A percentile compares a stretch with the other conserved stretches of the same genome.
Conservation (phyloP, 371 early-diverging fungal species). For the Mortierella sp. region DNA sequence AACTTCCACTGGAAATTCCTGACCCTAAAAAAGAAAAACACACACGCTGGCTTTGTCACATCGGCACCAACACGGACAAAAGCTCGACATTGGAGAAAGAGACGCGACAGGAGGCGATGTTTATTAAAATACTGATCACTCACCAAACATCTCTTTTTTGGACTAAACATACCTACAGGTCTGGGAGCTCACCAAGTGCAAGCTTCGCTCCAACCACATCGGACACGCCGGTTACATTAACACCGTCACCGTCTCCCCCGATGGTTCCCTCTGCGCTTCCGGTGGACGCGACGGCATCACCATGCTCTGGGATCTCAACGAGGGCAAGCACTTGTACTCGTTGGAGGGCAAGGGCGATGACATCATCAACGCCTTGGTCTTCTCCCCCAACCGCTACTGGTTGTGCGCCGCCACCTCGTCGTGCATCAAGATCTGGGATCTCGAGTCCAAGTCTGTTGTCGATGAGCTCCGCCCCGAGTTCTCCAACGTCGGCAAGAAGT, state of each 20-base stretch:
- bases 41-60: not conserved
- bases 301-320: slow-evolving; percentile 99
- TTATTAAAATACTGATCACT: not conserved
- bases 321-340: slow-evolving; percentile 99
- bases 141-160: not conserved
- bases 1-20: slow-evolving; percentile 60
- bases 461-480: slow-evolving; percentile 96
- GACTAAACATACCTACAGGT: slow-evolving; percentile 67
- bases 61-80: not conserved
- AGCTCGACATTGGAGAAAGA: not conserved
- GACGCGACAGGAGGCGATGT: not conserved
- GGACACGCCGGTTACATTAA: slow-evolving; percentile 98
- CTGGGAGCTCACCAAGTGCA: slow-evolving; percentile 98
- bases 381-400: slow-evolving; percentile 99
- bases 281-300: slow-evolving; percentile 99
- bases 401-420: slow-evolving; percentile 97
- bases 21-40: slow-evolving; percentile 28
- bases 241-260: slow-evolving; percentile 99
- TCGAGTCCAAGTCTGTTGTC: slow-evolving; percentile 97
- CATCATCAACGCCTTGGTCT: slow-evolving; percentile 96
- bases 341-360: slow-evolving; percentile 92
- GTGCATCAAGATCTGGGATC: slow-evolving; percentile 99
- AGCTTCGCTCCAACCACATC: slow-evolving; percentile 98
- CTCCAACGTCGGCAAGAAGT: slow-evolving; percentile 81
- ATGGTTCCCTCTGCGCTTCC: slow-evolving; percentile 99